Conservation (phyloP, 257 asterid genomes). For the Capsicum pubescens region DNA sequence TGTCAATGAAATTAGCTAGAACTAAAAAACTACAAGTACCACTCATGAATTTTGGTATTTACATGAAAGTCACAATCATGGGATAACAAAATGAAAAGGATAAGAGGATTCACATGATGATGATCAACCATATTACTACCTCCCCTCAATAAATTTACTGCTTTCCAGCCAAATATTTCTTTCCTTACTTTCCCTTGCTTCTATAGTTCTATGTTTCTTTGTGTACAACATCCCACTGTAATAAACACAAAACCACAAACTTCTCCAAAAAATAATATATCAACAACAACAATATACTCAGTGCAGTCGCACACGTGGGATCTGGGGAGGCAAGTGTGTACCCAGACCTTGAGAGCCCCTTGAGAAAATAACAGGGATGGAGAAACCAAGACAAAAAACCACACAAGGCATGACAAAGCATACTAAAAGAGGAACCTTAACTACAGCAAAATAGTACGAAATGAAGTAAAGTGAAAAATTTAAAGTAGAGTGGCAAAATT, state of each 20-base stretch:
- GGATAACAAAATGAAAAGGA: constrained; percentile 17
- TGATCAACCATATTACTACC: background rate
- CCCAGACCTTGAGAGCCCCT: too few species aligned
- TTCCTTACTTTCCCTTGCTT: background rate
- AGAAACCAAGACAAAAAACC: too few species aligned
- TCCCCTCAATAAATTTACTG: background rate
- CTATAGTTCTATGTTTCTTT: background rate
- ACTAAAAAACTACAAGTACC: constrained; percentile 16
- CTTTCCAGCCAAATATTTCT: background rate
- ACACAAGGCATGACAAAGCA: too few species aligned
- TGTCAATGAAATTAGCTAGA: background rate
- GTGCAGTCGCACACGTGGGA: too few species aligned
- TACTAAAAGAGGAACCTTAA: too few species aligned
- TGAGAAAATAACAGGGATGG: too few species aligned
- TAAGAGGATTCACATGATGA: background rate
- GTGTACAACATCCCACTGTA: background rate
- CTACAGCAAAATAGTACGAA: too few species aligned
- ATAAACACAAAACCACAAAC: constrained; percentile 5
- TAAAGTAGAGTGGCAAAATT: background rate
- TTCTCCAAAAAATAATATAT: background rate
- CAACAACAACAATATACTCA: too few species aligned
- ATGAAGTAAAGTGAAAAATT: background rate
- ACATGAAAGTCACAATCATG: background rate
- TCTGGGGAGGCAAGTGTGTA: too few species aligned
- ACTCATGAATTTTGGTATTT: background rate